These are phyloP conservation scores for Claviceps sp. DNA, from an alignment of 2,329 filamentous ascomycete genomes.

Conservation along the genomic window DNA sequence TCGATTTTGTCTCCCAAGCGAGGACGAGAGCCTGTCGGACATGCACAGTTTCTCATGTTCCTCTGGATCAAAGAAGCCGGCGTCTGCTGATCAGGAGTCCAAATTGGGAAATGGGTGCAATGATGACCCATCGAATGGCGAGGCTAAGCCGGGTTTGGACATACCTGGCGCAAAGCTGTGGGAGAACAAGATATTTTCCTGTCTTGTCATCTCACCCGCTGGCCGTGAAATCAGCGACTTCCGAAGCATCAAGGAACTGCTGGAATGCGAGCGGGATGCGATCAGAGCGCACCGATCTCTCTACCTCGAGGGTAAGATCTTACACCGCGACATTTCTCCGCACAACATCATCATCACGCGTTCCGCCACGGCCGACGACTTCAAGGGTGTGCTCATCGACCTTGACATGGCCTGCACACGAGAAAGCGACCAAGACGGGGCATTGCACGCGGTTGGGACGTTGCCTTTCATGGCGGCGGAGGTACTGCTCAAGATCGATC, in stretches of 20 bases:
- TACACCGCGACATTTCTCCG: slow-evolving; percentile 4
- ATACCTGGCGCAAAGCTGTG: slow-evolving; percentile 4
- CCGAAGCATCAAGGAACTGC: neutral
- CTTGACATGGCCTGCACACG: slow-evolving; percentile 9
- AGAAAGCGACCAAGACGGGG: slow-evolving; percentile 11
- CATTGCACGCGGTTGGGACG: slow-evolving; percentile 15
- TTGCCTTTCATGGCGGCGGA: slow-evolving; percentile 22
- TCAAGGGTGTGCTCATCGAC: slow-evolving; percentile 15
- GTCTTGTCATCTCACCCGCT: slow-evolving; percentile 6
- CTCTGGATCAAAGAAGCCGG: slow-evolving; percentile 5
- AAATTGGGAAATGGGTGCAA: slow-evolving; percentile 1
- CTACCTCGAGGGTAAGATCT: slow-evolving; percentile 1
- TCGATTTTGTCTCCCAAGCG: slow-evolving; percentile 1
- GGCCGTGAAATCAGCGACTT: slow-evolving; percentile 5
- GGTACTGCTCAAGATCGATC: slow-evolving; percentile 15
- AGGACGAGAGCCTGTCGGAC: neutral
- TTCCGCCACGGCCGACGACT: slow-evolving; percentile 6
- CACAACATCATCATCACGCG: slow-evolving; percentile 4
- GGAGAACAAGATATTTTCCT: slow-evolving; percentile 6
- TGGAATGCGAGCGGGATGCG: slow-evolving; percentile 4
- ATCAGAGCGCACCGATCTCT: slow-evolving; percentile 4
- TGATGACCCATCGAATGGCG: neutral
- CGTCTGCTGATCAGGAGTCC: slow-evolving; percentile 6
- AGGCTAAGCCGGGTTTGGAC: slow-evolving; percentile 6
- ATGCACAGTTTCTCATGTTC: slow-evolving; percentile 6